A percentile compares a stretch with the other conserved stretches of the same genome.
These are phyloP conservation scores for Phyllosticta capitalensis DNA, from an alignment of 2,329 filamentous ascomycete genomes.

Conservation along the genomic window DNA sequence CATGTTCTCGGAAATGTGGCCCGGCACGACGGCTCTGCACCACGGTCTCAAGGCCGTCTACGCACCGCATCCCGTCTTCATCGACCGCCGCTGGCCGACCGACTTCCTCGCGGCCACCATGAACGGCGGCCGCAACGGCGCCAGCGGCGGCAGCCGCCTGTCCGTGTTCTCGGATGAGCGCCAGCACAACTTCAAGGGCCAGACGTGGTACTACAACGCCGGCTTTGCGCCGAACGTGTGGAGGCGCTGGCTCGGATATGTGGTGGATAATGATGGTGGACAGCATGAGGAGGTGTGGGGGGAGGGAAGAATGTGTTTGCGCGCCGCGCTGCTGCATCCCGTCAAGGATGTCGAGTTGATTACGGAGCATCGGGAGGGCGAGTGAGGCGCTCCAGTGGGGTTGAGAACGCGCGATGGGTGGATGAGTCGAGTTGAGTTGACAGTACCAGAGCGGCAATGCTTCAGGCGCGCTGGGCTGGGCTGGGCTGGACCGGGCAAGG, in stretches of 20 bases:
- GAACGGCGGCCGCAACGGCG: conserved; percentile 46
- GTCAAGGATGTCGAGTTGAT: conserved; percentile 42
- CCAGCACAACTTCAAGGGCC: conserved; percentile 45
- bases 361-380: conserved; percentile 29
- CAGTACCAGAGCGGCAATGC: too few species aligned
- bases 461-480: too few species aligned
- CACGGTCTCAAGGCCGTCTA: conserved; percentile 71
- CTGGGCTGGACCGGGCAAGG: too few species aligned
- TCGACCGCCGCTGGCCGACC: conserved; percentile 47
- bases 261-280: conserved; percentile 42
- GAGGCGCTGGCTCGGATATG: conserved; percentile 47
- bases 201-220: conserved; percentile 46
- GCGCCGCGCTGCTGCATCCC: conserved; percentile 39
- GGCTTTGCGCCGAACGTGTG: conserved; percentile 45
- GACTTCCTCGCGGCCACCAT: conserved; percentile 46
- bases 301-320: conserved; percentile 42
- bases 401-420: too few species aligned
- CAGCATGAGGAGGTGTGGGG: conserved; percentile 33
- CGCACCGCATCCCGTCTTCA: conserved; percentile 47
- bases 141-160: conserved; percentile 39
- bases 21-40: conserved; percentile 59
- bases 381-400: not conserved
- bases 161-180: conserved; percentile 41
- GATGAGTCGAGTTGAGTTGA: not conserved
- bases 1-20: conserved; percentile 77